Base-by-base conservation (phyloP, 2,329 filamentous ascomycete species). In the Reticulascus tulasneorum region DNA sequence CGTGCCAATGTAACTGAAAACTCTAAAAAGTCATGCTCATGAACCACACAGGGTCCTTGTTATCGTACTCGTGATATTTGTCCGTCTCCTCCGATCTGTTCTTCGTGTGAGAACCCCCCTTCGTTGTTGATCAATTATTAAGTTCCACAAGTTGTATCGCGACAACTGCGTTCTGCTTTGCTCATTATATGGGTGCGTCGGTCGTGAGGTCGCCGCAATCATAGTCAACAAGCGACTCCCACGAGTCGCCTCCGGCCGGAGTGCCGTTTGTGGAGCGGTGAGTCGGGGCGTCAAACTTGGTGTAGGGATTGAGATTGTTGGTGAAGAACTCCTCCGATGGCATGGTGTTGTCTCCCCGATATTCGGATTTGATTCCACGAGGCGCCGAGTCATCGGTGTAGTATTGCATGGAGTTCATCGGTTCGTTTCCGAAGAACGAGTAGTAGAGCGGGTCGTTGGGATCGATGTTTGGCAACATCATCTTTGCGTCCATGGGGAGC, bases 401-500 rank as follows among this genome's bases (percentile, higher is more conserved):
- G 10, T 32, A 40, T 17, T 31, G 40, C 10, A 24, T 20, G 21
- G 39, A 37, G 18, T 42, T 36, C 24, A 39, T 30, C 5, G 27
- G 17, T 5, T 36, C 36, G 8, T 42, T 42, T 21, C 37, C 43
- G 32, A 46, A 29, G 4, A 46, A 38, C 18, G 44, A 27, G 4
- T 31, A 29, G 9, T 37, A 26, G 37, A 47, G 42, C 1, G 51
- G 51, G 6, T 54, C 50, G 19, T 32, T 52, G 45, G 60, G 51
- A 20, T 58, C 55, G 10, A 60, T 34, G 7, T 56, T 56, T 2
- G 55, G 49, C 24, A 55, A 47, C 45, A 71, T 52, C 62, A 66
- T 62, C 46, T 61, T 67, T 3, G 62, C 58, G 31, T 71, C 66
- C 2, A 59, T 45, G 0, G 67, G 58, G 7, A 71, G 46, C 40